Evolutionary conservation across 164 flowering plant species (phyloP), one percentile per base, ranked within the genome.

Genomic region (Vitis labrusca): DNA sequence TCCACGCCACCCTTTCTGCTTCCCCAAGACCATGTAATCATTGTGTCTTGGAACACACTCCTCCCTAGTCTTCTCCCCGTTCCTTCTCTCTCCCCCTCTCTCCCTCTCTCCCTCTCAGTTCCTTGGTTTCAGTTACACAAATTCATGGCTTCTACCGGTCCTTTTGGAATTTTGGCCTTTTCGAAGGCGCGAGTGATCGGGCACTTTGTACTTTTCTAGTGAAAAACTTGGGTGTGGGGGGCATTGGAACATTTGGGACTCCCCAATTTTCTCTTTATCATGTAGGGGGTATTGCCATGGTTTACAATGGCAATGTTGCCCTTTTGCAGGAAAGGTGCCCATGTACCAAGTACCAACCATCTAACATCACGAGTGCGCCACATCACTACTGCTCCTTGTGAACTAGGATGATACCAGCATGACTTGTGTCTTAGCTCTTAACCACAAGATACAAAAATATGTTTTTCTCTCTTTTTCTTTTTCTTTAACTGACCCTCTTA

Each of bases 1-100:
- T 84, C 91, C 89, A 85, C 85, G 86, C 89, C 82, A 70, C 78
- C 79, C 83, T 87, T 89, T 85, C 84, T 87, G 88, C 86, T 83
- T 86, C 85, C 86, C 89, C 89, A 88, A 85, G 86, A 84, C 83
- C 78, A 64, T 71, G 86, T 87, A 91, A 93, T 93, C 88, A 93
- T 93, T 88, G 86, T 93, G 97, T 90, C 98, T 93, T 91, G 90
- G 92, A 91, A 91, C 90, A 75, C 90, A 88, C 97, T 91, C 91
- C 84, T 76, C 69, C 71, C 49, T 75, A 23, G 27, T 30, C 8
- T 66, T 66, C 17, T 16, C 66, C 13, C 65, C 37, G 27, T 15
- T 69, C 53, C 64, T 32, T 49, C 9, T 59, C 71, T 37, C 56
- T 59, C 32, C 61, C 72, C 37, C 59, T 57, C 27, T 37, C 70